Conservation (phyloP, 2,329 filamentous ascomycete species). For the Thyridium curvatum region DNA sequence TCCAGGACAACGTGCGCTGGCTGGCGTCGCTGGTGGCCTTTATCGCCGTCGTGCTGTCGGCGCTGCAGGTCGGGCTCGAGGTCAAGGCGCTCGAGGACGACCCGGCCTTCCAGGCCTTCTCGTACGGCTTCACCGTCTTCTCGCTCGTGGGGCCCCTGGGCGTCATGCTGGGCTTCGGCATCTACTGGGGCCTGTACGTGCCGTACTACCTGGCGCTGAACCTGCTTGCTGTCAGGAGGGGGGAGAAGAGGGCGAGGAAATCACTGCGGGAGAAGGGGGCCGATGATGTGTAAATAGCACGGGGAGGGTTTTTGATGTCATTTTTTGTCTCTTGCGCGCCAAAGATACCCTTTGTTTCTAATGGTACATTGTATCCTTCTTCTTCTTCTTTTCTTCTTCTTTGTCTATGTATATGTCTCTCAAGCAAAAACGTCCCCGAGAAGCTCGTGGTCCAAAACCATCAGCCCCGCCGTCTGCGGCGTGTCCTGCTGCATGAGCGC, state of each 20-base stretch:
- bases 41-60: constrained; percentile 36
- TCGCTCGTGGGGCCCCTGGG: constrained; percentile 33
- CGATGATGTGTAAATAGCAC: background rate
- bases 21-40: constrained; percentile 32
- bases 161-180: constrained; percentile 7
- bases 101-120: constrained; percentile 31
- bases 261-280: background rate
- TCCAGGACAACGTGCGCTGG: constrained; percentile 33
- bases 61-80: constrained; percentile 41
- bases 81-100: constrained; percentile 24
- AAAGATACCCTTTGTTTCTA: too few relatives aligned
- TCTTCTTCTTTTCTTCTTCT: too few relatives aligned
- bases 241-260: background rate
- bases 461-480: too few relatives aligned
- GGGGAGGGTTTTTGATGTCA: too few relatives aligned
- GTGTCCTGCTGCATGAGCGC: too few relatives aligned
- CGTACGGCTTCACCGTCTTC: constrained; percentile 42
- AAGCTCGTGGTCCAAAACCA: too few relatives aligned
- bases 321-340: too few relatives aligned
- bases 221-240: background rate
- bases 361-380: too few relatives aligned
- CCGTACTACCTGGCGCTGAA: constrained; percentile 10
- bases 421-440: too few relatives aligned
- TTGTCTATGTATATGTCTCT: too few relatives aligned
- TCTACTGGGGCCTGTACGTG: constrained; percentile 10